These are phyloP conservation scores for Kwoniella dejecticola DNA, from an alignment of 768 basidiomycete species.

Conservation along the genomic window DNA sequence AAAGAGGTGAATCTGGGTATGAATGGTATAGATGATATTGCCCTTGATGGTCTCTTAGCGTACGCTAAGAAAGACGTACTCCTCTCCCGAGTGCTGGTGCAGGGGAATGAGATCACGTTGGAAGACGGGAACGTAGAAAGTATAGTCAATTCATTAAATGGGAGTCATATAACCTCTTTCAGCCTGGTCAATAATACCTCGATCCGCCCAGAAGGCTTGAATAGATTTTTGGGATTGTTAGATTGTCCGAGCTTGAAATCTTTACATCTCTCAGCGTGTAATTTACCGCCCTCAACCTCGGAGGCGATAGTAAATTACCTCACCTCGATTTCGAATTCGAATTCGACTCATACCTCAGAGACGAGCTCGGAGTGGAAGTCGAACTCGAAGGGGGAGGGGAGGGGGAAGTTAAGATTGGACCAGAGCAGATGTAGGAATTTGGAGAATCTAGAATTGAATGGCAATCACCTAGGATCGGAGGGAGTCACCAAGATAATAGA, in stretches of 20 bases:
- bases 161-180: conserved; percentile 26
- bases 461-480: conserved; percentile 34
- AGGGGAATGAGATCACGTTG: conserved; percentile 42
- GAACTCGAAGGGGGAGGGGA: too few species aligned
- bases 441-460: conserved; percentile 41
- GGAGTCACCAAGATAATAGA: conserved; percentile 34
- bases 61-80: conserved; percentile 49
- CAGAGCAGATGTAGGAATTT: conserved; percentile 31
- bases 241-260: conserved; percentile 24
- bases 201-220: not conserved
- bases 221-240: conserved; percentile 23
- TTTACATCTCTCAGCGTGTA: conserved; percentile 40
- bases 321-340: too few species aligned
- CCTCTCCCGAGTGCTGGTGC: conserved; percentile 27
- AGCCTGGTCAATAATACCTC: conserved; percentile 39
- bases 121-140: conserved; percentile 15
- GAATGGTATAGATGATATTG: conserved; percentile 38
- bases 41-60: conserved; percentile 29
- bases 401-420: too few species aligned
- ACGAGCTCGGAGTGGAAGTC: too few species aligned
- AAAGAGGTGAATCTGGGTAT: conserved; percentile 41
- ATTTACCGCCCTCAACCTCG: conserved; percentile 14
- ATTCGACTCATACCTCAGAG: too few species aligned
- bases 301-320: conserved; percentile 24
- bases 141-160: conserved; percentile 36